Evolutionary conservation across 108 stramenopile species (phyloP).

Genomic region (Nitzschia sp.): DNA sequence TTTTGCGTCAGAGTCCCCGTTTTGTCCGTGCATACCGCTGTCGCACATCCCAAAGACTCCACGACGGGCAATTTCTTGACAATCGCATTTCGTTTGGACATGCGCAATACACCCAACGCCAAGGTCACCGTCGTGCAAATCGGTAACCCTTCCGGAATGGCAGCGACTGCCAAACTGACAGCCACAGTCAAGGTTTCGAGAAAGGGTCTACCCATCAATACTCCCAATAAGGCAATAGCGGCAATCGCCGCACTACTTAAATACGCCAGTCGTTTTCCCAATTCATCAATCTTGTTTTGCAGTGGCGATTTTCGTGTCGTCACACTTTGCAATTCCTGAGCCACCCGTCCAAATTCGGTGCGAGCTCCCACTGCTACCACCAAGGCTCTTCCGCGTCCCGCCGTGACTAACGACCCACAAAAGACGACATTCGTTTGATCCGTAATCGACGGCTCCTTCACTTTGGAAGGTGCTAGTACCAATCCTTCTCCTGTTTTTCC

Average conservation of each 20-base stretch:
- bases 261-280: slow-evolving; percentile 84
- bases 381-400: slow-evolving; percentile 87
- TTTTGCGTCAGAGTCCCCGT: slow-evolving; percentile 98
- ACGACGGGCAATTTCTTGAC: slow-evolving; percentile 95
- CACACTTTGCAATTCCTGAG: slow-evolving; percentile 76
- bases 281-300: slow-evolving; percentile 95
- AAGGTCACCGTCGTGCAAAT: slow-evolving; percentile 90
- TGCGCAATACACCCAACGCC: slow-evolving; percentile 92
- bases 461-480: slow-evolving; percentile 3
- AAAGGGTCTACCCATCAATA: slow-evolving; percentile 79
- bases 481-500: slow-evolving; percentile 62
- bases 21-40: slow-evolving; percentile 95
- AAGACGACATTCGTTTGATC: slow-evolving; percentile 91
- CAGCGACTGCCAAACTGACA: slow-evolving; percentile 98
- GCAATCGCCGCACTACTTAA: slow-evolving; percentile 82
- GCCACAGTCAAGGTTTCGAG: slow-evolving; percentile 91
- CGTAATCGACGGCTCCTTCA: slow-evolving; percentile 49
- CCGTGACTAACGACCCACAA: slow-evolving; percentile 90
- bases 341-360: slow-evolving; percentile 94
- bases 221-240: slow-evolving; percentile 84
- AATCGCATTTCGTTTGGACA: slow-evolving; percentile 90
- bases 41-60: slow-evolving; percentile 94
- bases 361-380: slow-evolving; percentile 85
- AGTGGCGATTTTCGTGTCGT: slow-evolving; percentile 87
- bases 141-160: slow-evolving; percentile 93